A percentile compares a stretch with the other conserved stretches of the same genome.
Evolutionary conservation across 2,329 filamentous ascomycete species (phyloP).

Genomic region (Phyllosticta citriasiana): DNA sequence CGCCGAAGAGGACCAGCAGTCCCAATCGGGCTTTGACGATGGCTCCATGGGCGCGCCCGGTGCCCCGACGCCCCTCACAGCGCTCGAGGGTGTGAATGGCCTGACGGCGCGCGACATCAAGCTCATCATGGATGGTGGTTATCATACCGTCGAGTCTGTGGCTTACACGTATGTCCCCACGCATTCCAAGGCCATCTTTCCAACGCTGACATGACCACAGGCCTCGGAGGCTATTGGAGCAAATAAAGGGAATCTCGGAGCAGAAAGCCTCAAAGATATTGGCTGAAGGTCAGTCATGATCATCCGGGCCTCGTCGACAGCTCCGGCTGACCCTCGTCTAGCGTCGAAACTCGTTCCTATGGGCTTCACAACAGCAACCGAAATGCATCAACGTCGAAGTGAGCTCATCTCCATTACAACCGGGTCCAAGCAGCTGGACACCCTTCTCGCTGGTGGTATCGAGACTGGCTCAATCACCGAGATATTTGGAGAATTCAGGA

Average conservation of each 20-base stretch:
- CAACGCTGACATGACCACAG: constrained; percentile 30
- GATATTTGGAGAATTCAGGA: constrained; percentile 95
- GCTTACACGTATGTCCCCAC: constrained; percentile 67
- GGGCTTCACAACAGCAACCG: constrained; percentile 97
- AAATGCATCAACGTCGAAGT: constrained; percentile 95
- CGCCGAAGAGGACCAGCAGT: constrained; percentile 47
- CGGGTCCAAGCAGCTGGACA: constrained; percentile 94
- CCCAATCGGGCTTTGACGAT: constrained; percentile 55
- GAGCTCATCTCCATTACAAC: constrained; percentile 98
- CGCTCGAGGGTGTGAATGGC: constrained; percentile 79
- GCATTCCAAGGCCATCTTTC: neutral
- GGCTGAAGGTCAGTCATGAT: constrained; percentile 60
- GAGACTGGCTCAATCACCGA: constrained; percentile 98
- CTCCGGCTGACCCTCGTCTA: constrained; percentile 26
- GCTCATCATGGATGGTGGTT: constrained; percentile 81
- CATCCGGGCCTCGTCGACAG: neutral
- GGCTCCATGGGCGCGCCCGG: constrained; percentile 68
- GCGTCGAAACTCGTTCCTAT: constrained; percentile 94
- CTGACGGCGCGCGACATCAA: constrained; percentile 95
- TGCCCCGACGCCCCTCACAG: constrained; percentile 79
- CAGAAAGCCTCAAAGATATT: constrained; percentile 90
- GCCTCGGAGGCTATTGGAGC: constrained; percentile 67
- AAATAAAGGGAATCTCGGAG: constrained; percentile 96
- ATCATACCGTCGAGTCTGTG: constrained; percentile 89
- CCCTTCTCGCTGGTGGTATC: constrained; percentile 82